Conservation (phyloP, 176 grass and related monocot species). For the Triticum timopheevii region DNA sequence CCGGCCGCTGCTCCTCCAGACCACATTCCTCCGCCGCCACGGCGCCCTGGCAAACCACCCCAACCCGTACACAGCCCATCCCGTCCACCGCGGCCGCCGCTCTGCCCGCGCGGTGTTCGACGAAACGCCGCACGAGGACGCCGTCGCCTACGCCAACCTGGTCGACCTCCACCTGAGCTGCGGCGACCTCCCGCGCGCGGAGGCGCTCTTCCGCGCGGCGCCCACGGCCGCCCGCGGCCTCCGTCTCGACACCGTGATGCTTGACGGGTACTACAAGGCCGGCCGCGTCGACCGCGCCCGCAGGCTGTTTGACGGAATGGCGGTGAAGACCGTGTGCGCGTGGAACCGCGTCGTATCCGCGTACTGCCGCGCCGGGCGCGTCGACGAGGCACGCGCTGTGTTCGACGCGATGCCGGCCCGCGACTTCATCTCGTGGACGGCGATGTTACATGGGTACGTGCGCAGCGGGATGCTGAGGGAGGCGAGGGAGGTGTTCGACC, state of each 20-base stretch:
- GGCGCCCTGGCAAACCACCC: not conserved
- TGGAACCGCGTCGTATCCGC: constrained; percentile 1
- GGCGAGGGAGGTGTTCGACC: constrained; percentile 48
- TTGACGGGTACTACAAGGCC: constrained; percentile 25
- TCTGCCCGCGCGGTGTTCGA: not conserved
- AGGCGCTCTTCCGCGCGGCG: constrained; percentile 19
- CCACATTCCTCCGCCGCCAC: not conserved
- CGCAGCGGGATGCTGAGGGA: constrained; percentile 40
- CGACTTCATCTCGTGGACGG: constrained; percentile 58
- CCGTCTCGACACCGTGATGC: not conserved
- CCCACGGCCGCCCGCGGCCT: not conserved
- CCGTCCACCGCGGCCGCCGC: not conserved
- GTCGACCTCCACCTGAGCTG: not conserved
- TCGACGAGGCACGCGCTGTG: constrained; percentile 46
- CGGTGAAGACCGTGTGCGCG: not conserved
- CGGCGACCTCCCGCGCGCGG: not conserved
- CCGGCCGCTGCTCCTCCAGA: not conserved
- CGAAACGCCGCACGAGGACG: not conserved
- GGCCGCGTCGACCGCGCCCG: constrained; percentile 22
- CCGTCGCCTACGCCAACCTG: constrained; percentile 8
- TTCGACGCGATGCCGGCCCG: constrained; percentile 56
- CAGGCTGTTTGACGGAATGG: constrained; percentile 30
- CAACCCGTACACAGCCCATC: too few relatives aligned
- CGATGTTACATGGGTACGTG: constrained; percentile 43
- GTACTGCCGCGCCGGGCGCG: constrained; percentile 28